Base-by-base conservation (phyloP, 2,329 filamentous ascomycete genomes). In the Aspergillus viridinutans region DNA sequence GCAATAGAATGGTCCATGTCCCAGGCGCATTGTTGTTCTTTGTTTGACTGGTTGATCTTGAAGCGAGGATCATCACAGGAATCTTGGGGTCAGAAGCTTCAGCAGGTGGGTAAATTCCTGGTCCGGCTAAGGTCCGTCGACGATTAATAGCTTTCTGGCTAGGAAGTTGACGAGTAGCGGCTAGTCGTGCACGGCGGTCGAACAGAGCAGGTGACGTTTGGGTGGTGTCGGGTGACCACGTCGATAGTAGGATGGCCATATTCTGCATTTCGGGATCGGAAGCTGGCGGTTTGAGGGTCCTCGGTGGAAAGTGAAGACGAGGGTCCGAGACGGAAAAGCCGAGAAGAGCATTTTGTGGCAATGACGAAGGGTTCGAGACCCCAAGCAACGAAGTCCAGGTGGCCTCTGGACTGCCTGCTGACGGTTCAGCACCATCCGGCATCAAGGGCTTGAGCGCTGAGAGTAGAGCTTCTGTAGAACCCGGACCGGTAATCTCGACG, bases 1-100 rank as follows among this genome's bases (percentile, higher is more conserved):
- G 94, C 3, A 94, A 81, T 25, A 97, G 79, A 1, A 97, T 71
- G 0, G 87, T 94, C 91, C 92, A 97, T 0, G 81, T 86, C 0
- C 88, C 88, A 50, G 88, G 85, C 1, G 79, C 76, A 49, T 81
- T 82, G 10, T 73, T 76, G 40, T 75, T 74, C 29, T 65, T 73
- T 6, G 65, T 59, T n/a, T 64, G 57, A 32, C 55, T 52, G 10
- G 75, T 70, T 9, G 80, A 71, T 3, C 85, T 82, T 10, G 83
- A 85, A 35, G 87, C 81, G 4, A 90, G 80, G 5, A 95, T 75
- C 1, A 93, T 78, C 42, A 93, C 75, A 0, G 94, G 94, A 17
- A 97, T 94, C 1, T 82, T 77, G 1, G 90, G 90, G 66, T 97
- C 92, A 8, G 77, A 79, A 1, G 78, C 62, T 8, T 80, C 79